Conservation (phyloP, 2,329 filamentous ascomycete genomes). For the Talaromyces sp. region DNA sequence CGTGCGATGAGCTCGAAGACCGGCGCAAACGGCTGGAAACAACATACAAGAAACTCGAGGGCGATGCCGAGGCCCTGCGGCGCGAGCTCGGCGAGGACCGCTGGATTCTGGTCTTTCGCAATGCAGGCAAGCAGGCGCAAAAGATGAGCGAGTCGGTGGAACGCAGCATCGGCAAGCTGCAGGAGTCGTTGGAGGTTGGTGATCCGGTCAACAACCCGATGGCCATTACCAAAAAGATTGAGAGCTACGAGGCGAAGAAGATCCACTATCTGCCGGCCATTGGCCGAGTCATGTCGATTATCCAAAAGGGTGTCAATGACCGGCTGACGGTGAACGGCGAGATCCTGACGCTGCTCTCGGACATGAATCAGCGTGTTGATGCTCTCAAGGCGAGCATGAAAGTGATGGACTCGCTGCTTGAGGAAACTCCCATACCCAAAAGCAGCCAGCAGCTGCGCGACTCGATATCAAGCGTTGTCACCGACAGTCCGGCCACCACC, state of each 20-base stretch:
- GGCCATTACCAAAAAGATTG: constrained; percentile 73
- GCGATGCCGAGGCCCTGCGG: constrained; percentile 81
- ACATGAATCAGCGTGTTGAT: constrained; percentile 80
- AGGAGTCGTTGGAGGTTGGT: constrained; percentile 70
- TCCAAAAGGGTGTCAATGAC: constrained; percentile 92
- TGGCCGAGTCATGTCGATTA: constrained; percentile 83
- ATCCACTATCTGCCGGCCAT: constrained; percentile 91
- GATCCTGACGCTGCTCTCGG: constrained; percentile 77
- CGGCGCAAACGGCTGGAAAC: constrained; percentile 69
- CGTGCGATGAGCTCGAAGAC: constrained; percentile 81
- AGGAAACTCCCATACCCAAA: constrained; percentile 60
- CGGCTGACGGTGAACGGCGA: constrained; percentile 96
- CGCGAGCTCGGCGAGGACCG: constrained; percentile 91
- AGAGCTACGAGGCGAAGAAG: constrained; percentile 93
- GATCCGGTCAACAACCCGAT: constrained; percentile 68
- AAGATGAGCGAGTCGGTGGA: constrained; percentile 98
- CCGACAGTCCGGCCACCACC: constrained; percentile 66
- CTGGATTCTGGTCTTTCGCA: constrained; percentile 93
- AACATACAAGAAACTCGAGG: constrained; percentile 83
- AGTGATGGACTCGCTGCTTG: constrained; percentile 69
- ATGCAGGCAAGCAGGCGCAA: constrained; percentile 83
- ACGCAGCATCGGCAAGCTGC: constrained; percentile 76
- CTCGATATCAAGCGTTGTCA: constrained; percentile 88
- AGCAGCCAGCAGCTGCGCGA: constrained; percentile 73
- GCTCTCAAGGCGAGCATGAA: constrained; percentile 70